Evolutionary conservation across 2,329 filamentous ascomycete species (phyloP), one percentile per base, ranked within the genome.

Genomic region (Pseudogymnoascus sp.): DNA sequence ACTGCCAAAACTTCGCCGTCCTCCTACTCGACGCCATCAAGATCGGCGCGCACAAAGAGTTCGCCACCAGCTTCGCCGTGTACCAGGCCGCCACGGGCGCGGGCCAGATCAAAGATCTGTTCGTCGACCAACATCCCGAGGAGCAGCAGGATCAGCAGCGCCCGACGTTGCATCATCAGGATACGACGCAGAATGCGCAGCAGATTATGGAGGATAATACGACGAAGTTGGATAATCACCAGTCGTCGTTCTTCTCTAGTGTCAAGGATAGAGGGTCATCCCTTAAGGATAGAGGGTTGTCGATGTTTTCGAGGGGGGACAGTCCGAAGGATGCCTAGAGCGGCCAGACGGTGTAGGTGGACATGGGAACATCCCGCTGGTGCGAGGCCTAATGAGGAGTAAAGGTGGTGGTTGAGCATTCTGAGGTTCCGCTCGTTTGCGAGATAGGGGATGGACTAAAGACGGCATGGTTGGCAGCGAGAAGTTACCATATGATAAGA

Each of bases 1-100:
- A 85, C 72, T 85, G 83, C 71, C 83, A 85, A 68, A 85, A 81
- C 16, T 85, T 81, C 65, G 83, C 81, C 0, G 69, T 83, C 13
- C 74, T 78, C 51, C 73, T 85, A 13, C 78, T 85, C 6, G 81
- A 85, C 64, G 79, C 80, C 31, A 82, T 85, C 64, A 80, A 83
- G 65, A 75, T 81, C 11, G 79, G 80, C 6, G 74, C 76, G 11
- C 78, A 79, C 64, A 78, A 76, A 48, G 76, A 84, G 60, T 84
- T 85, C 45, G 82, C 78, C 39, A 84, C 82, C 2, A 83, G 77
- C 0, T 77, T 81, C 39, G 79, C 79, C 21, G 79, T 85, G 3
- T 85, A 84, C 65, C 78, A 84, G 67, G 74, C 78, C 7, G 74
- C 82, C 0, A 78, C 79, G 2, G 81, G 81, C 1, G 71, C 74